Evolutionary conservation across 805 yeast genomes (phyloP), one percentile per base, ranked within the genome.

Genomic region (Pichia membranifaciens): DNA sequence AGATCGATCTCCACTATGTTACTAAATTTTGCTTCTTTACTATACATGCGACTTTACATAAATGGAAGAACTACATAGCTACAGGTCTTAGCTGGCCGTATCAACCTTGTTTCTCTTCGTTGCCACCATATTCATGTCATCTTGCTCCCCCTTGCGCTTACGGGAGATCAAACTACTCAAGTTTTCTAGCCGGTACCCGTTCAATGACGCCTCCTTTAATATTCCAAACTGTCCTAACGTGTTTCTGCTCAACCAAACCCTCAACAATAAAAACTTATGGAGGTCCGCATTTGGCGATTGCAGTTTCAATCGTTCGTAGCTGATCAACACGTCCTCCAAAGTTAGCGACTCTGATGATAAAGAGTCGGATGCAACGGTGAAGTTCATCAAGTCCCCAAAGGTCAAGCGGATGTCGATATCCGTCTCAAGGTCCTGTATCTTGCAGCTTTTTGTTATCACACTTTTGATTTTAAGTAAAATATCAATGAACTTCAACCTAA

Each of bases 341-440:
- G 44, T 49, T 7, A 56, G 16, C 8, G 49, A 46, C 9, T 35
- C 18, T 33, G 56, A 45, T 20, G 50, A 50, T 3, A 51, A 34
- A 28, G 51, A 57, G 45, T 64, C 64, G 28, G 65, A 66, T 31
- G 47, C 51, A 33, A 63, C 46, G 7, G 48, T 43, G 22, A 64
- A 50, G 33, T 57, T 51, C 15, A 44, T 50, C 31, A 59, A 49
- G 47, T 55, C 59, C 10, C 41, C 50, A 35, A 60, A 58, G 21
- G 41, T 53, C 36, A 58, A 40, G 15, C 39, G 44, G n/a, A 47
- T 47, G 15, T 41, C 38, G 4, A 47, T 8, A 16, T 29, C 39
- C 34, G 22, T 17, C 15, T 28, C 3, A 34, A 7, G 15, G 23
- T 36, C 28, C 12, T 10, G 15, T 21, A 15, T 17, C 15, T 31